Evolutionary conservation across 1,284 basidiomycete species (phyloP).

Genomic region (Cystobasidiaceae sp.): DNA sequence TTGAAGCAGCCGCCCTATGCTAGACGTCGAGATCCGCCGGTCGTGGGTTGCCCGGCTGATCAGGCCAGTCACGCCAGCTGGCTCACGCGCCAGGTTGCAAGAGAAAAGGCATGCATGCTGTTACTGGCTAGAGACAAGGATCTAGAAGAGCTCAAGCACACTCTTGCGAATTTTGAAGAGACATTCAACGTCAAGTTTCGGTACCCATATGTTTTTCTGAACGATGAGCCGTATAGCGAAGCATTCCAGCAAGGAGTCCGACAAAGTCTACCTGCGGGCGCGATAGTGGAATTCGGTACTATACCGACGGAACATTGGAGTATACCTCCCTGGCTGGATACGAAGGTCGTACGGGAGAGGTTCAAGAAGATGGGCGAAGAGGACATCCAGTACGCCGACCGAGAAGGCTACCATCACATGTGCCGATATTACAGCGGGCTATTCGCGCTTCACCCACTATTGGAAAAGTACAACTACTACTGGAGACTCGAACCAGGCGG

Average conservation of each 20-base stretch:
- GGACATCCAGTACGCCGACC: conserved; percentile 39
- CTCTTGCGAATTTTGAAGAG: conserved; percentile 38
- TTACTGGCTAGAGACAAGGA: conserved; percentile 36
- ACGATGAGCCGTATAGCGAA: conserved; percentile 31
- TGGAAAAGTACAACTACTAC: conserved; percentile 47
- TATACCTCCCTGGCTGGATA: conserved; percentile 37
- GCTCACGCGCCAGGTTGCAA: conserved; percentile 5
- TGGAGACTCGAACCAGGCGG: conserved; percentile 49
- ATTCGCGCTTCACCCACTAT: conserved; percentile 35
- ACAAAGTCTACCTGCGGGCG: conserved; percentile 23
- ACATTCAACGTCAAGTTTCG: conserved; percentile 37
- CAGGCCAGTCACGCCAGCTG: background rate
- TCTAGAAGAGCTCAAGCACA: conserved; percentile 35
- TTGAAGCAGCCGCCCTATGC: background rate
- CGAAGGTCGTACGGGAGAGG: conserved; percentile 25
- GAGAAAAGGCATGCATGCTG: conserved; percentile 37
- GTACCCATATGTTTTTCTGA: conserved; percentile 41
- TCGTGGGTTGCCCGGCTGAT: conserved; percentile 13
- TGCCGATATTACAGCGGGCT: conserved; percentile 38
- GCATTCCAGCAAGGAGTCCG: conserved; percentile 31
- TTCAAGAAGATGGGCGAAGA: conserved; percentile 34
- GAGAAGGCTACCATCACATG: conserved; percentile 42
- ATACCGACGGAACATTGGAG: conserved; percentile 36
- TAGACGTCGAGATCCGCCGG: conserved; percentile 12
- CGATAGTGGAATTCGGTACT: conserved; percentile 33